These are phyloP conservation scores for Nakaseomyces uthaithaninus DNA, from an alignment of 1,139 yeast genomes.

Conservation along the genomic window DNA sequence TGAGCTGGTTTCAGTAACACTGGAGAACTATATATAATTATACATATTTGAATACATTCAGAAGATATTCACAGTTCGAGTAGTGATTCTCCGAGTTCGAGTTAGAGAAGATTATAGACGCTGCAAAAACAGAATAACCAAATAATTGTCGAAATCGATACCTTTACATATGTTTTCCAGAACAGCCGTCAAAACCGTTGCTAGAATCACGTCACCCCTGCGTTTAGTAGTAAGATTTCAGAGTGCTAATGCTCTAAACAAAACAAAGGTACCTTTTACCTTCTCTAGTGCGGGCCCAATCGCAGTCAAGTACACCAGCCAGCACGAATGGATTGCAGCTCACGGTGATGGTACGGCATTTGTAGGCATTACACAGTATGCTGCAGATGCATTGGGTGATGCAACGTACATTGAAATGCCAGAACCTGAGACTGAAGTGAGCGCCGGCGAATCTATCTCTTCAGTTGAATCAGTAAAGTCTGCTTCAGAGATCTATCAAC, in stretches of 20 bases:
- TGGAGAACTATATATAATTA: no score
- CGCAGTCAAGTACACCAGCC: constrained; percentile 62
- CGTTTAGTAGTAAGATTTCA: constrained; percentile 7
- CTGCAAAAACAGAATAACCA: not conserved
- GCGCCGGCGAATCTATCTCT: constrained; percentile 76
- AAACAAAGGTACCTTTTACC: constrained; percentile 28
- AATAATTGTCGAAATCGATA: no score
- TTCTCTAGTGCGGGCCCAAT: constrained; percentile 28
- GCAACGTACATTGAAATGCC: constrained; percentile 92
- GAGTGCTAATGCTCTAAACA: constrained; percentile 27
- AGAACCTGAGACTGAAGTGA: constrained; percentile 58
- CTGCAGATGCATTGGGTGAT: constrained; percentile 97
- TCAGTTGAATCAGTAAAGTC: constrained; percentile 93
- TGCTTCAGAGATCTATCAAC: constrained; percentile 88
- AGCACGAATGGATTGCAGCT: constrained; percentile 93
- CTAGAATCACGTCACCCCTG: not conserved
- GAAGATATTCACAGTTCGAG: no score
- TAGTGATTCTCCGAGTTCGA: no score
- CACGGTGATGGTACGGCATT: constrained; percentile 77
- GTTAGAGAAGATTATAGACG: no score
- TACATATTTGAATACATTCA: no score
- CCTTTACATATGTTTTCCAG: constrained; percentile 5
- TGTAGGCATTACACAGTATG: constrained; percentile 89
- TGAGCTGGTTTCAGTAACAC: no score
- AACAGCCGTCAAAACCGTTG: not conserved